A percentile compares a stretch with the other conserved stretches of the same genome.
These are phyloP conservation scores for Heliosperma pusillum DNA, from an alignment of 148 eudicot species.

Conservation along the genomic window DNA sequence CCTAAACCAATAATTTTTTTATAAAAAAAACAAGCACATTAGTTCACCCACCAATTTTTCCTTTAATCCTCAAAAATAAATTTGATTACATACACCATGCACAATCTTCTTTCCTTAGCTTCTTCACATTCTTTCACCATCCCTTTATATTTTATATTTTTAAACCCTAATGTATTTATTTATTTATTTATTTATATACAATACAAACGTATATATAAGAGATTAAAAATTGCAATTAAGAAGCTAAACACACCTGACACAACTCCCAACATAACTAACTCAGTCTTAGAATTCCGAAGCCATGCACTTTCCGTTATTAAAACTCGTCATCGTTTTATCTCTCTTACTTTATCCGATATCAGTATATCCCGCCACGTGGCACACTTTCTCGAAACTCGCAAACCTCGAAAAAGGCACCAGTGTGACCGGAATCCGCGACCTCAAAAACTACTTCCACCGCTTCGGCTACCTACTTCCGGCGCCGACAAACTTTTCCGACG, in stretches of 20 bases:
- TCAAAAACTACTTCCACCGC: slow-evolving; percentile 59
- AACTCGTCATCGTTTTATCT: slow-evolving; percentile 21
- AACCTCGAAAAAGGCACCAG: slow-evolving; percentile 52
- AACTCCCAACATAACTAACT: slow-evolving; percentile 32
- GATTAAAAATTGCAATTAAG: no score
- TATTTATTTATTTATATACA: no score
- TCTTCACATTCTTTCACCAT: slow-evolving; percentile 12
- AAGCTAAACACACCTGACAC: slow-evolving; percentile 5
- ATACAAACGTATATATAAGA: no score
- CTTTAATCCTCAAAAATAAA: slow-evolving; percentile 20
- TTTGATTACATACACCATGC: slow-evolving; percentile 32
- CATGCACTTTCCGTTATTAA: slow-evolving; percentile 40
- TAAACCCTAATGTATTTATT: not conserved
- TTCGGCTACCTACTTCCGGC: slow-evolving; percentile 62
- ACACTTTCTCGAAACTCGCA: slow-evolving; percentile 36
- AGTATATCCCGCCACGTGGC: slow-evolving; percentile 38
- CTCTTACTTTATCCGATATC: slow-evolving; percentile 14
- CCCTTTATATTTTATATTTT: not conserved
- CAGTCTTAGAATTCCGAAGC: not conserved
- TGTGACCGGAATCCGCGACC: slow-evolving; percentile 52
- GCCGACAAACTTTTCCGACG: slow-evolving; percentile 34
- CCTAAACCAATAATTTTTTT: not conserved
- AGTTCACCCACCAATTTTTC: slow-evolving; percentile 45
- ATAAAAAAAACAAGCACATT: slow-evolving; percentile 12
- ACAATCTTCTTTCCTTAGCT: slow-evolving; percentile 51